Percentiles rank a stretch among this genome's conserved stretches.
phyloP scores from a whole-genome alignment of 495 filamentous ascomycete genomes.

The Penicillium crystallinum region DNA sequence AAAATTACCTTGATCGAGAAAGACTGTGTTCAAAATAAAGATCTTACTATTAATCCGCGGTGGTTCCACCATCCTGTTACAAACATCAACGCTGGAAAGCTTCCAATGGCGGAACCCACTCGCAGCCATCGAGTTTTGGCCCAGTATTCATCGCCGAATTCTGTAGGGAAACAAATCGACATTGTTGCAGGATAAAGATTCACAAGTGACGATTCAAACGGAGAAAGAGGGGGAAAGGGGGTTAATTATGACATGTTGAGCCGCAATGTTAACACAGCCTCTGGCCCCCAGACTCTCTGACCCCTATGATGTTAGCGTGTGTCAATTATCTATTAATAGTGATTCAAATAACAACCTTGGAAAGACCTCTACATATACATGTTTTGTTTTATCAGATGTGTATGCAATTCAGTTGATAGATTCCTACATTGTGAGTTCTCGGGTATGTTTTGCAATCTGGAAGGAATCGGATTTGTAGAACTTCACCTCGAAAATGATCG shows the following conservation, averaged over 20 bases:
- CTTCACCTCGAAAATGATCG: no score
- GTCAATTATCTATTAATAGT: background rate
- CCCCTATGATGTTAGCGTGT: background rate
- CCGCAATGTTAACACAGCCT: background rate
- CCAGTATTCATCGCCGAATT: background rate
- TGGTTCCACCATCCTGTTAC: background rate
- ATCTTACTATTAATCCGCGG: background rate
- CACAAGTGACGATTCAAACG: background rate
- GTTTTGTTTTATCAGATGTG: no score
- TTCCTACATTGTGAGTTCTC: no score
- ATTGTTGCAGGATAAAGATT: background rate
- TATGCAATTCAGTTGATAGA: no score
- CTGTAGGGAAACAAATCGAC: background rate
- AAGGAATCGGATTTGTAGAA: no score
- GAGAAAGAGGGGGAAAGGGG: background rate
- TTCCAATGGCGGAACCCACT: background rate
- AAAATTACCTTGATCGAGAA: no score
- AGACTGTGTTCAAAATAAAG: background rate
- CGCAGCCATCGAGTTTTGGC: background rate
- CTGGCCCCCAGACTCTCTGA: background rate
- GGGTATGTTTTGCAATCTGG: no score
- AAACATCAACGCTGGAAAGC: background rate
- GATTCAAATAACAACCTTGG: background rate
- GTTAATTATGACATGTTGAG: background rate
- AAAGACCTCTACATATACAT: no score